Evolutionary conservation across 2,329 filamentous ascomycete species (phyloP), one percentile per base, ranked within the genome.

Genomic region (Arthroderma sp.): DNA sequence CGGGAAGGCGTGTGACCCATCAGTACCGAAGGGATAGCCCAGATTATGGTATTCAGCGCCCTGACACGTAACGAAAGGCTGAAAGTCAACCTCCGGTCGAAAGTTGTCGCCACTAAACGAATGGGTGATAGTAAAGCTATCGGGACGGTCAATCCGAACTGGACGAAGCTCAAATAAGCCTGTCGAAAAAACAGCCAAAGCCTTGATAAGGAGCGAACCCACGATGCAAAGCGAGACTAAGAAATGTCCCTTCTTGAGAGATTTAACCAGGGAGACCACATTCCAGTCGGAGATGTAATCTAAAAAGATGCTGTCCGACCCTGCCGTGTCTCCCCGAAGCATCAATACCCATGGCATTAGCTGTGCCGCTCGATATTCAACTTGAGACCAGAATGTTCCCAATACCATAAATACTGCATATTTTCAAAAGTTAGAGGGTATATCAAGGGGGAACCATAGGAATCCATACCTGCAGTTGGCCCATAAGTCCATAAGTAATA

Each of bases 271-370:
- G 11, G 44, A 38, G 29, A 36, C 44, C 27, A 42, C 15, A 36
- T 46, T 46, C 44, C 44, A 46, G 27, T 39, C 39, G 11, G 44
- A 46, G 44, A 46, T 9, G 44, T 42, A 46, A 28, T 46, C 44
- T 31, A 46, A 36, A 29, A 46, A 36, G 15, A 46, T 32, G 28
- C 44, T 36, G 29, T 46, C 40, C n/a, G 39, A 42, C 34, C 34
- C 44, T 22, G 44, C 39, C 28, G 38, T 36, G 11, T 39, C 33
- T 38, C 29, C 32, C n/a, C 39, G 44, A 31, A 40, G 37, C 44
- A 46, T 46, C 40, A 42, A 29, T 15, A 46, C 8, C 44, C 44
- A 46, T 36, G 44, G 44, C 44, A 42, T 46, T 28, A 46, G 34
- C 30, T 42, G 40, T 22, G 33, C 36, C 9, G 22, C 41, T 29